Percentiles rank a stretch among this genome's conserved stretches.
Conservation (phyloP, 2,329 filamentous ascomycete genomes). For the Fusarium longipes region DNA sequence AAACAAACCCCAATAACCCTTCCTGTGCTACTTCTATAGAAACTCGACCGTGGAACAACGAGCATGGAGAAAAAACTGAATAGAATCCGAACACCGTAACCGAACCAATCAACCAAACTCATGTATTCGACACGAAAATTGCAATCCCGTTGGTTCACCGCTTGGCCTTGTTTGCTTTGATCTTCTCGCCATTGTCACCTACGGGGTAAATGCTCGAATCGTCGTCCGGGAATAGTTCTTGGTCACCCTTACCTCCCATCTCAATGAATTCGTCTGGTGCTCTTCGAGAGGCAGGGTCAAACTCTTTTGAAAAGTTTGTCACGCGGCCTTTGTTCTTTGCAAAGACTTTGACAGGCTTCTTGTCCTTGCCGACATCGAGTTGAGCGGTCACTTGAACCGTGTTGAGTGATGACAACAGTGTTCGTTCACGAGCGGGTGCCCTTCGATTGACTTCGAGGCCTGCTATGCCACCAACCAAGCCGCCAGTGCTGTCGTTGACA, state of each 20-base stretch:
- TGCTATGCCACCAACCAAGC: conserved; percentile 86
- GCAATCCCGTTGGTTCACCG: conserved; percentile 9
- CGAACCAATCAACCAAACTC: neutral
- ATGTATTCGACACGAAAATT: conserved; percentile 2
- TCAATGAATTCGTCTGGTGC: conserved; percentile 81
- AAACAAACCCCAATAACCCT: conserved; percentile 14
- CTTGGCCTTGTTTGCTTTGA: conserved; percentile 47
- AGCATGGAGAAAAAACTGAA: conserved; percentile 1
- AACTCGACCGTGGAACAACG: conserved; percentile 6
- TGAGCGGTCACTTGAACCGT: conserved; percentile 68
- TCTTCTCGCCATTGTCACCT: conserved; percentile 47
- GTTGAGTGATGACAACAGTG: conserved; percentile 84
- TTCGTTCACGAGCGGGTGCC: conserved; percentile 84
- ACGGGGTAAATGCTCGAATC: conserved; percentile 61
- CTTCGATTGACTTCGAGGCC: conserved; percentile 85
- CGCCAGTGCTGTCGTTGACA: conserved; percentile 88
- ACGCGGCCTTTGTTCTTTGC: conserved; percentile 70
- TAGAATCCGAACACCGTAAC: conserved; percentile 20
- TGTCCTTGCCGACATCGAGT: conserved; percentile 67
- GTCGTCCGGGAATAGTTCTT: conserved; percentile 78
- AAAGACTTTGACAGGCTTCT: conserved; percentile 77
- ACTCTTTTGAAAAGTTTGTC: conserved; percentile 64
- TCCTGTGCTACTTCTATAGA: conserved; percentile 27
- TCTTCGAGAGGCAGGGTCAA: conserved; percentile 73
- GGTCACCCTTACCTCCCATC: conserved; percentile 87